Evolutionary conservation across 768 basidiomycete genomes (phyloP), one percentile per base, ranked within the genome.

Genomic region (Glaciozyma martinii): DNA sequence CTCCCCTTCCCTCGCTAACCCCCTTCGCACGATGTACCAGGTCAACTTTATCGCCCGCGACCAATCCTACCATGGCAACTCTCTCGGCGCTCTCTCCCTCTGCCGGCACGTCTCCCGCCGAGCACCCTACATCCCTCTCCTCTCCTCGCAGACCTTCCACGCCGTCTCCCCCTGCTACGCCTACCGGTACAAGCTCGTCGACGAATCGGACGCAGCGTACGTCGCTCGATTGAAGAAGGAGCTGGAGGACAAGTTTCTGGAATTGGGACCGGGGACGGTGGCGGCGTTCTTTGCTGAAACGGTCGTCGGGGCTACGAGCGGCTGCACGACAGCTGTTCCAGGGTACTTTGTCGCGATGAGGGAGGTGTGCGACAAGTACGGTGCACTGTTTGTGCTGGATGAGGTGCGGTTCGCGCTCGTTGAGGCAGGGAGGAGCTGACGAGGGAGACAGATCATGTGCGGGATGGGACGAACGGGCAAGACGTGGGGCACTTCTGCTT

Each of bases 21-120:
- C 25, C 7, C 50, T n/a, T 40, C 5, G 37, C 37, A 6, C 37
- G 37, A 40, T 13, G 37, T 13, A 40, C 37, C 37, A 40, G 37
- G 7, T 57, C 43, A 62, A 73, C 32, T 68, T 71, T 30, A 70
- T 73, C 56, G 62, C 66, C 25, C 56, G 72, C 23, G 62, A 60
- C 54, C 72, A 66, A 21, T 62, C 59, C 27, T 72, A 74, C 50
- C 73, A 74, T 58, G 73, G 73, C n/a, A 74, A 72, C 55, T 71
- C 66, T 3, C 53, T 72, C 10, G 69, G 66, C 9, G 66, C 32
- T 33, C 63, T 37, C 55, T 58, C n/a, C 50, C 67, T 68, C 33
- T 63, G 40, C 16, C 62, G 49, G 12, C 54, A 63, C 40, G 29
- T 13, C 19, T 29, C 40, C 12, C 61, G 71, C 25, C 62, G 71